A percentile compares a stretch with the other conserved stretches of the same genome.
Evolutionary conservation across 768 basidiomycete species (phyloP).

Genomic region (Mrakia gelida): DNA sequence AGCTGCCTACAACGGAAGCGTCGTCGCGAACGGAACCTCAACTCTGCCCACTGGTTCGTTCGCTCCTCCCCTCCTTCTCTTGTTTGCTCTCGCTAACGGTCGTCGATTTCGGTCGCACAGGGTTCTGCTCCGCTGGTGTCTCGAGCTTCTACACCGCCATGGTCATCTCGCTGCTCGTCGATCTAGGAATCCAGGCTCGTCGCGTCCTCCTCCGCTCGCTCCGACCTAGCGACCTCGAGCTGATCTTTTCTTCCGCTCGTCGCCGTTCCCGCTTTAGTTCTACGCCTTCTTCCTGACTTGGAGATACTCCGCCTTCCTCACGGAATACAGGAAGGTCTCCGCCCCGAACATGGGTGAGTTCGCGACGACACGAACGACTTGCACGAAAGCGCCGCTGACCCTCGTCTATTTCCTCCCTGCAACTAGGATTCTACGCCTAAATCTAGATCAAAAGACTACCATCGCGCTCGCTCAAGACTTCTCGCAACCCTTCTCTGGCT

Average conservation of each 20-base stretch:
- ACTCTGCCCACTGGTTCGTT: constrained; percentile 47
- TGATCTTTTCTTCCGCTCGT: too few species aligned
- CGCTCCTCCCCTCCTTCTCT: background rate
- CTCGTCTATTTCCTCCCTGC: constrained; percentile 45
- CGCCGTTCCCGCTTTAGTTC: constrained; percentile 47
- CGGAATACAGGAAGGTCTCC: constrained; percentile 63
- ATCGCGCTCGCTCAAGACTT: too few species aligned
- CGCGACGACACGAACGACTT: constrained; percentile 31
- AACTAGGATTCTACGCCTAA: constrained; percentile 35
- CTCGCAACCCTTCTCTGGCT: too few species aligned
- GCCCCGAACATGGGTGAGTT: constrained; percentile 58
- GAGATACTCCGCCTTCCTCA: constrained; percentile 66
- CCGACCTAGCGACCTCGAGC: constrained; percentile 20
- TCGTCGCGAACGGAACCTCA: constrained; percentile 48
- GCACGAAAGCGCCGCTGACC: constrained; percentile 38
- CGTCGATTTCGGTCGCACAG: constrained; percentile 27
- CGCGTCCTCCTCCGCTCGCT: constrained; percentile 11
- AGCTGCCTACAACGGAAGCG: constrained; percentile 45
- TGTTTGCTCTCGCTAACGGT: background rate
- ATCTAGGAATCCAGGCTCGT: constrained; percentile 64
- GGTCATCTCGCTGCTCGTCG: constrained; percentile 59
- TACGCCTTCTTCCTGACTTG: constrained; percentile 74
- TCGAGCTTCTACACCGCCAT: constrained; percentile 61
- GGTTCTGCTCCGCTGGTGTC: constrained; percentile 61
- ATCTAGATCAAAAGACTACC: background rate